A percentile compares a stretch with the other conserved stretches of the same genome.
Conservation (phyloP, 1,139 yeast species). For the Tardiomyces blankii region DNA sequence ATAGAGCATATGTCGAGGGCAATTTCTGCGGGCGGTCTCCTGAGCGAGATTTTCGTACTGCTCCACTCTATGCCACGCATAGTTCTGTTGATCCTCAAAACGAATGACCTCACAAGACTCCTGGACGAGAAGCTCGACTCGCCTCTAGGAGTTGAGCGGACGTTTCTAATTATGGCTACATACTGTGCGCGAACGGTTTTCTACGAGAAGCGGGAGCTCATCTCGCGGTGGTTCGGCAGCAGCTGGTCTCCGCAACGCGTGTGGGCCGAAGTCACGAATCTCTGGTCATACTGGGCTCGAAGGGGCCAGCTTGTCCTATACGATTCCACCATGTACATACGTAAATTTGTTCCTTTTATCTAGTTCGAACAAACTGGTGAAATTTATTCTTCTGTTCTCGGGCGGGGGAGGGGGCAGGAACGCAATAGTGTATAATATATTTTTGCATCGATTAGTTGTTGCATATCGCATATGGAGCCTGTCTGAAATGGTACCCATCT, state of each 20-base stretch:
- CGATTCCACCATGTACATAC: constrained; percentile 5
- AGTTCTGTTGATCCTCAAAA: constrained; percentile 76
- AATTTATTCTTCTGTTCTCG: not conserved
- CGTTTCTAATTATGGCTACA: constrained; percentile 78
- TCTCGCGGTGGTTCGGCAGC: constrained; percentile 21
- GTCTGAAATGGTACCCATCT: no score
- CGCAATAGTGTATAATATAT: not conserved
- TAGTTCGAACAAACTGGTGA: constrained; percentile 3
- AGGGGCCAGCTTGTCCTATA: constrained; percentile 1
- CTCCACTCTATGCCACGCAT: constrained; percentile 75
- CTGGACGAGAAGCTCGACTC: constrained; percentile 74
- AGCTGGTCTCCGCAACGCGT: constrained; percentile 34
- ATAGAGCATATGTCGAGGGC: constrained; percentile 54
- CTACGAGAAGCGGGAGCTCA: constrained; percentile 44
- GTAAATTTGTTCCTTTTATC: constrained; percentile 3
- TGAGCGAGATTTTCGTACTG: constrained; percentile 71
- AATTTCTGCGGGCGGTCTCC: constrained; percentile 46
- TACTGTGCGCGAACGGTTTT: constrained; percentile 80
- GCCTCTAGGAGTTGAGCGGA: constrained; percentile 81
- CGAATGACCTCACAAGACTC: constrained; percentile 85
- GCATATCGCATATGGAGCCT: no score
- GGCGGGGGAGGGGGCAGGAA: not conserved
- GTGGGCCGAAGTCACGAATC: constrained; percentile 28
- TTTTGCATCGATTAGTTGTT: constrained; percentile 7
- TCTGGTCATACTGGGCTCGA: constrained; percentile 19